Evolutionary conservation across 2,329 filamentous ascomycete genomes (phyloP).

Genomic region (Colletotrichum brevisporum): DNA sequence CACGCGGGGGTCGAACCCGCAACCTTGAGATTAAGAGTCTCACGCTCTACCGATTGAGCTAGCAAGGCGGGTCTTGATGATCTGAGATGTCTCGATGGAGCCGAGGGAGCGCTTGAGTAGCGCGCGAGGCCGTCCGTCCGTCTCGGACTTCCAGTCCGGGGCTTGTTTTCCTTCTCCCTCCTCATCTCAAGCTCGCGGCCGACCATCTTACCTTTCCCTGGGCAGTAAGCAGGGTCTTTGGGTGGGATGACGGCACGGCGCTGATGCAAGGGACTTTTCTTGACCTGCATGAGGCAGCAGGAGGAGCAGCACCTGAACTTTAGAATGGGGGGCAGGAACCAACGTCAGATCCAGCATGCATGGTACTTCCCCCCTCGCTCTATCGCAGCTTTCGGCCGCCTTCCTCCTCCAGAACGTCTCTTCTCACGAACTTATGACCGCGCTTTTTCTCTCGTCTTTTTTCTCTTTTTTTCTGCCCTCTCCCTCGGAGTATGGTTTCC

Average conservation of each 20-base stretch:
- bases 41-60: constrained; percentile 65
- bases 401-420: too few relatives aligned
- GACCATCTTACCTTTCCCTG: too few relatives aligned
- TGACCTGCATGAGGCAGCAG: neutral
- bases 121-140: too few relatives aligned
- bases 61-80: constrained; percentile 18
- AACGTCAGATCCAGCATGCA: neutral
- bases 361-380: neutral
- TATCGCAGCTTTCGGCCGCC: neutral
- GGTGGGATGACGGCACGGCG: too few relatives aligned
- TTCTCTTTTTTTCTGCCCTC: neutral
- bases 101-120: neutral
- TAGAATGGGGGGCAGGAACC: neutral
- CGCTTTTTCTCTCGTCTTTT: neutral
- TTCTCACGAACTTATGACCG: neutral
- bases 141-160: too few relatives aligned
- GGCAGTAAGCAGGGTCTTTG: too few relatives aligned
- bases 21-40: constrained; percentile 69
- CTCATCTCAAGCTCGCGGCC: too few relatives aligned
- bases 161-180: too few relatives aligned
- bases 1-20: constrained; percentile 45
- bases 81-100: neutral
- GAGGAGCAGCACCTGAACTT: too few relatives aligned
- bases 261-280: neutral
- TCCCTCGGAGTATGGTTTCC: neutral